Conservation (phyloP, 164 flowering plant genomes). For the Vitis amurensis region DNA sequence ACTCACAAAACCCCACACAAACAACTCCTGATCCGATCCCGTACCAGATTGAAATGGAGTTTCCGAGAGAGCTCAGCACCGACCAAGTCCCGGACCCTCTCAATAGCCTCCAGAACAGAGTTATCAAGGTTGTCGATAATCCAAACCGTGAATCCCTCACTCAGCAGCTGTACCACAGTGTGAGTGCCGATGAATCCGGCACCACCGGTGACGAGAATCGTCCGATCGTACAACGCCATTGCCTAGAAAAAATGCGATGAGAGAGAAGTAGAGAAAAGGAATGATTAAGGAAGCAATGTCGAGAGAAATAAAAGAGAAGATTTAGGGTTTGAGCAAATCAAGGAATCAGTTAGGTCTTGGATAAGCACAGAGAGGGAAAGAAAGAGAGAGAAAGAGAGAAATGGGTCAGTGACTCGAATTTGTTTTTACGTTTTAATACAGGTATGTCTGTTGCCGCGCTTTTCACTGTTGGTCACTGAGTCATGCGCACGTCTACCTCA, state of each 20-base stretch:
- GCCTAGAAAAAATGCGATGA: neutral
- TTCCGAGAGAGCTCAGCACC: conserved; percentile 61
- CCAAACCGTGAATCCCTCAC: conserved; percentile 57
- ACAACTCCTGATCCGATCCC: neutral
- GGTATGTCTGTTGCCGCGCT: conserved; percentile 3
- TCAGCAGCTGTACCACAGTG: conserved; percentile 79
- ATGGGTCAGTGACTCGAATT: neutral
- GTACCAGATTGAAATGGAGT: conserved; percentile 57
- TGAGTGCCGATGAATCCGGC: conserved; percentile 95
- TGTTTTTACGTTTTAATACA: neutral
- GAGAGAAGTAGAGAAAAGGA: conserved; percentile 3
- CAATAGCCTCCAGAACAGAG: conserved; percentile 63
- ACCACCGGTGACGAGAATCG: conserved; percentile 86
- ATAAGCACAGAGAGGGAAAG: neutral
- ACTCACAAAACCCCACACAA: no score
- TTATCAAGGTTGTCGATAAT: conserved; percentile 85
- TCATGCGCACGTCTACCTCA: neutral
- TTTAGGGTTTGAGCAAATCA: conserved; percentile 15
- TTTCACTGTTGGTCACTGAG: neutral
- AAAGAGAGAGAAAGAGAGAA: neutral
- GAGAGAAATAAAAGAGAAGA: neutral
- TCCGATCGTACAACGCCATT: conserved; percentile 29
- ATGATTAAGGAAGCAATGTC: no score
- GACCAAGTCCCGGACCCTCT: conserved; percentile 57
- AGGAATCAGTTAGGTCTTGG: neutral